Evolutionary conservation across 352 stramenopile species (phyloP).

Genomic region (Pythium sukuiense): DNA sequence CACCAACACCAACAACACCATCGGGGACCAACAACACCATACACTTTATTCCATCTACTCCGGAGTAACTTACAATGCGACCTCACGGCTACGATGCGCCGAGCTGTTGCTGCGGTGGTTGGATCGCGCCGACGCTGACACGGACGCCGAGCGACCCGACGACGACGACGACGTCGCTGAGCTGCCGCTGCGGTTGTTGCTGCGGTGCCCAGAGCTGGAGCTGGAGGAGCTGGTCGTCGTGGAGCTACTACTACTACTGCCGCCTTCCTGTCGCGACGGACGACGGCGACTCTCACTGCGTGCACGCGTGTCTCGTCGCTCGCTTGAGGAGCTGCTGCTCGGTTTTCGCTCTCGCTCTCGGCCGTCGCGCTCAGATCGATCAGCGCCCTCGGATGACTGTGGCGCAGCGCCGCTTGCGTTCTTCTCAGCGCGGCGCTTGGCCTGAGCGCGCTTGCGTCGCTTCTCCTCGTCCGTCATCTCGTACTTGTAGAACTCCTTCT

Average conservation of each 20-base stretch:
- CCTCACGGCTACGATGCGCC: conserved; percentile 9
- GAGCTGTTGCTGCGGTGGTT: conserved; percentile 10
- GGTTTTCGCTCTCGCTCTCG: conserved; percentile 7
- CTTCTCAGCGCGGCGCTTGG: conserved; percentile 59
- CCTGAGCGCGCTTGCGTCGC: conserved; percentile 65
- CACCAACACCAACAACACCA: not conserved
- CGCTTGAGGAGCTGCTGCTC: conserved; percentile 23
- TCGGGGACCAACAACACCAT: not conserved
- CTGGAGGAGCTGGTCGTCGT: conserved; percentile 31
- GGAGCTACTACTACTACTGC: conserved; percentile 24
- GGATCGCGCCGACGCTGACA: not conserved
- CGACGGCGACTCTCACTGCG: conserved; percentile 19
- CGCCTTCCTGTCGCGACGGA: conserved; percentile 27
- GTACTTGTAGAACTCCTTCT: conserved; percentile 82
- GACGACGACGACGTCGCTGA: conserved; percentile 31
- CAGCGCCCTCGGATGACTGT: conserved; percentile 3
- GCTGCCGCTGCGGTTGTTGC: conserved; percentile 29
- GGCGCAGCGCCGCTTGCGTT: conserved; percentile 35
- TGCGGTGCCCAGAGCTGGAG: conserved; percentile 32
- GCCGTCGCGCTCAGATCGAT: not conserved
- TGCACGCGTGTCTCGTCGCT: conserved; percentile 22
- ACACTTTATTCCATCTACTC: not conserved
- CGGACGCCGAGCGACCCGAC: conserved; percentile 4
- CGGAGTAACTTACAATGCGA: conserved; percentile 7
- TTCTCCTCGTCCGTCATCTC: conserved; percentile 82